These are phyloP conservation scores for Exophiala calicioides DNA, from an alignment of 2,329 filamentous ascomycete species.

Conservation along the genomic window DNA sequence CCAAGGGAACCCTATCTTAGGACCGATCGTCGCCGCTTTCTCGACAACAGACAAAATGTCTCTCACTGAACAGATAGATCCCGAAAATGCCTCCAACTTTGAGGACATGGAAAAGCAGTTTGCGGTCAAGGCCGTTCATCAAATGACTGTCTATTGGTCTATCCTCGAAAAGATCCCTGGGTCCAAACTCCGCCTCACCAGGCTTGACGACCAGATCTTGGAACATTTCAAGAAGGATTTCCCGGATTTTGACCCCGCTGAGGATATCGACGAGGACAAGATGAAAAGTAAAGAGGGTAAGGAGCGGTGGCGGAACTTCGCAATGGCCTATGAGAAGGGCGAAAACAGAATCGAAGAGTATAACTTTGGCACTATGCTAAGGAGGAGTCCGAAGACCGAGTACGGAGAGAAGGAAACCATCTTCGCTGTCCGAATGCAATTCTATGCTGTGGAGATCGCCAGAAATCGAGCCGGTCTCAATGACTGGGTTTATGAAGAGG, in stretches of 20 bases:
- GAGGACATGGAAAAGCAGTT: conserved; percentile 97
- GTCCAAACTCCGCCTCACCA: conserved; percentile 85
- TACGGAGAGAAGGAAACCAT: conserved; percentile 90
- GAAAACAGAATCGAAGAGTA: conserved; percentile 78
- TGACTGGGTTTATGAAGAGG: conserved; percentile 93
- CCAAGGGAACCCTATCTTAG: background rate
- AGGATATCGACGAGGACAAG: conserved; percentile 80
- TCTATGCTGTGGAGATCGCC: conserved; percentile 75
- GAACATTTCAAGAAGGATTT: conserved; percentile 85
- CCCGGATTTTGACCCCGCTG: conserved; percentile 84
- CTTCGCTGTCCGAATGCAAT: conserved; percentile 82
- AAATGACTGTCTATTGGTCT: conserved; percentile 95
- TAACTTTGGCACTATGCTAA: conserved; percentile 95
- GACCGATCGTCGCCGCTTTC: no score
- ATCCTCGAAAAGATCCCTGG: conserved; percentile 90
- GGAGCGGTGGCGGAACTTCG: conserved; percentile 90
- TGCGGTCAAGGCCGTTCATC: conserved; percentile 94
- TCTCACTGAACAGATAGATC: conserved; percentile 37
- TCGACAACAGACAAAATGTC: conserved; percentile 16
- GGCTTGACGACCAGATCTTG: conserved; percentile 92
- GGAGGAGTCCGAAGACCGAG: conserved; percentile 73
- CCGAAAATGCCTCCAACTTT: conserved; percentile 68
- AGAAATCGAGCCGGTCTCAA: conserved; percentile 86
- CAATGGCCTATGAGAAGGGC: conserved; percentile 84
- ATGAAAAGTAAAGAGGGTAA: conserved; percentile 99